Percentiles rank a stretch among this genome's conserved stretches.
Evolutionary conservation across 2,329 filamentous ascomycete genomes (phyloP).

Genomic region (Fusarium sp.): DNA sequence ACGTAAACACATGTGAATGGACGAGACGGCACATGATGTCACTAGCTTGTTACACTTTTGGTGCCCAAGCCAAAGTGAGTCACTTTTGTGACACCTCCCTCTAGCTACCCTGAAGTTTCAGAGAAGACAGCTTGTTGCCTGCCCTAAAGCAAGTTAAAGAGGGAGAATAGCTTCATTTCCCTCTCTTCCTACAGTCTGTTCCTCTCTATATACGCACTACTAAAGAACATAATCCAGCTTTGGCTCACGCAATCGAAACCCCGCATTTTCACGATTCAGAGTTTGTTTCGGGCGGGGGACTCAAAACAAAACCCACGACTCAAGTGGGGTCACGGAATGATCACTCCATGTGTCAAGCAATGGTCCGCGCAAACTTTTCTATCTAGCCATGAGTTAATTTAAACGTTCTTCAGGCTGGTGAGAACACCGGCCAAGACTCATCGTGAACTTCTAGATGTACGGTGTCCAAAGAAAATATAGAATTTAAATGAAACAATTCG

Average conservation of each 20-base stretch:
- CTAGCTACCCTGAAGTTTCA: background rate
- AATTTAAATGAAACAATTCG: no score
- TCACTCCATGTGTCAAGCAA: background rate
- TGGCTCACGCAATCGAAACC: background rate
- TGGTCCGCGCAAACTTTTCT: background rate
- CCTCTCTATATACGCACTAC: background rate
- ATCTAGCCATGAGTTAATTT: background rate
- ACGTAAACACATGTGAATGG: background rate
- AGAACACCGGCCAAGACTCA: no score
- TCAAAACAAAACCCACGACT: background rate
- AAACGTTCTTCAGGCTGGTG: background rate
- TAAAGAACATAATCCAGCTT: background rate
- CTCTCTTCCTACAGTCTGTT: background rate
- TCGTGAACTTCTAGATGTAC: no score
- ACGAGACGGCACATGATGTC: background rate
- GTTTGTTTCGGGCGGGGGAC: background rate
- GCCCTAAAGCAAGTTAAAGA: background rate
- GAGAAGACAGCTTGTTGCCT: background rate
- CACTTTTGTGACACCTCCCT: background rate
- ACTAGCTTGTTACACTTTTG: background rate
- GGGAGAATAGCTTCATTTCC: background rate
- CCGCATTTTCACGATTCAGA: background rate
- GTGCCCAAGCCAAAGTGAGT: background rate
- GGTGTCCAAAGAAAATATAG: no score
- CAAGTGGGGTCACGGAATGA: background rate